phyloP scores from a whole-genome alignment of 768 basidiomycete genomes.

The Macrolepiota dolichaula region DNA sequence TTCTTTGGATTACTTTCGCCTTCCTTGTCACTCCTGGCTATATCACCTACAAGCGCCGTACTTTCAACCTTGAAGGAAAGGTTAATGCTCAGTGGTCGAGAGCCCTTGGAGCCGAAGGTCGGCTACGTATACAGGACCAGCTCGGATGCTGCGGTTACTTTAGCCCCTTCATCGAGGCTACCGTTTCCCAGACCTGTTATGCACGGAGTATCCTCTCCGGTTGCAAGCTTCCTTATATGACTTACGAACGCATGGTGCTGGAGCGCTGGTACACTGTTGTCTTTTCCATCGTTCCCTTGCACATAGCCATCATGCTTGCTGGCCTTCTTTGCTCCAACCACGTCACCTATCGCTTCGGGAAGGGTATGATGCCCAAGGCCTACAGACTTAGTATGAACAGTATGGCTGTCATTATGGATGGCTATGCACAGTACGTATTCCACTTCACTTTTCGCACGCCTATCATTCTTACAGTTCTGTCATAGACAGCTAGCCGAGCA shows the following conservation, averaged over 20 bases:
- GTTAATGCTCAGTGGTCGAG: constrained; percentile 73
- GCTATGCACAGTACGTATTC: constrained; percentile 62
- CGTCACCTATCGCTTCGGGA: constrained; percentile 83
- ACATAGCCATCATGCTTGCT: constrained; percentile 59
- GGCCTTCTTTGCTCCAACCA: constrained; percentile 75
- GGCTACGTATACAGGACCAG: constrained; percentile 69
- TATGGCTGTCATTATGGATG: constrained; percentile 83
- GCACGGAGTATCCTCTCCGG: constrained; percentile 67
- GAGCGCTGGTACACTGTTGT: constrained; percentile 59
- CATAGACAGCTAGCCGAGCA: constrained; percentile 65
- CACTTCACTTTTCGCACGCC: neutral
- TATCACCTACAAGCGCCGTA: constrained; percentile 64
- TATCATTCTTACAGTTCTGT: neutral
- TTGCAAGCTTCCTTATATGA: constrained; percentile 64
- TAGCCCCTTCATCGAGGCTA: constrained; percentile 77
- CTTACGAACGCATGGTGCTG: constrained; percentile 53
- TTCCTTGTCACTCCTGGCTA: constrained; percentile 77
- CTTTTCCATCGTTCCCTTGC: constrained; percentile 66
- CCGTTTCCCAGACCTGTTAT: constrained; percentile 70
- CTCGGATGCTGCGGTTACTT: constrained; percentile 80
- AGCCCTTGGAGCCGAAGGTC: constrained; percentile 49
- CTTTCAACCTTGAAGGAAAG: constrained; percentile 68
- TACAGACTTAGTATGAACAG: constrained; percentile 68
- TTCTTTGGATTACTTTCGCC: constrained; percentile 73
- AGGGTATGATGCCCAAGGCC: constrained; percentile 85